Conservation (phyloP, 2,329 filamentous ascomycete genomes). For the Mariannaea elegans region DNA sequence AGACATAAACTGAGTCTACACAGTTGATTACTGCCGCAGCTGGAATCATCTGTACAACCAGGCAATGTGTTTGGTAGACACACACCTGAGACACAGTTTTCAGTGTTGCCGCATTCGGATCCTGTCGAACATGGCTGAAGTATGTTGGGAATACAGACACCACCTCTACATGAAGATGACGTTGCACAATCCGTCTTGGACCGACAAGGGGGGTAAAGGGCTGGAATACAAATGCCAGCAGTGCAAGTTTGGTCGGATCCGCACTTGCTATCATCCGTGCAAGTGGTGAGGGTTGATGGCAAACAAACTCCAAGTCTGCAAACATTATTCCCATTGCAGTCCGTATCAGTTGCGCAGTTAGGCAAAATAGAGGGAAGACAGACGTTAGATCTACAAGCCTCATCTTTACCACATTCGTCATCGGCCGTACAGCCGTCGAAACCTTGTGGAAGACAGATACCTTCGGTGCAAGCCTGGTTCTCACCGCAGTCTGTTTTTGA, state of each 20-base stretch:
- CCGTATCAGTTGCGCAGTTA: not conserved
- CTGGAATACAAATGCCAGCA: conserved; percentile 6
- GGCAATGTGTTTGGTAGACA: conserved; percentile 10
- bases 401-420: not conserved
- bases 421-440: not conserved
- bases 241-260: conserved; percentile 4
- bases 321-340: conserved; percentile 2
- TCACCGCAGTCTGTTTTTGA: not conserved
- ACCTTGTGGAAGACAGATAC: conserved; percentile 1
- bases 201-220: not conserved
- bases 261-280: not conserved
- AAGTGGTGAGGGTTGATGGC: not conserved
- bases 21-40: conserved; percentile 11
- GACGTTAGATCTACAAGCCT: conserved; percentile 2
- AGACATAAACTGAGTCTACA: conserved; percentile 18
- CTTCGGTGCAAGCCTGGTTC: not conserved
- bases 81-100: conserved; percentile 9
- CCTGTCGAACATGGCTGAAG: not conserved
- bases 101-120: not conserved
- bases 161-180: not conserved
- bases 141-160: not conserved
- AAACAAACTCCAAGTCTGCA: conserved; percentile 15
- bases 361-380: conserved; percentile 14
- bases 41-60: conserved; percentile 1
- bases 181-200: not conserved